These are phyloP conservation scores for Cairneyella variabilis DNA, from an alignment of 495 filamentous ascomycete species.

Conservation along the genomic window DNA sequence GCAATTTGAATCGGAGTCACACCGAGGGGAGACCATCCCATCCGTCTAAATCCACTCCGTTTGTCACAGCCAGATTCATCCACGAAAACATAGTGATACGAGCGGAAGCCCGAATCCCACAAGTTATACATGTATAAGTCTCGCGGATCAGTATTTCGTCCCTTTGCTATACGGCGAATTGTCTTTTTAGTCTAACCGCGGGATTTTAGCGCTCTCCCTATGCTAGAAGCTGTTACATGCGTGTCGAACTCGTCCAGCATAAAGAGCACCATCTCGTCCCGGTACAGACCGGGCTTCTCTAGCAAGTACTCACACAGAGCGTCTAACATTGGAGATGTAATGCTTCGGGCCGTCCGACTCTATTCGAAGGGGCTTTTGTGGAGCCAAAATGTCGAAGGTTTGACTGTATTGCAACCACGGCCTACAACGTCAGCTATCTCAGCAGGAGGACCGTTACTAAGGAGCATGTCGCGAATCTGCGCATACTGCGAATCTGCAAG, in stretches of 20 bases:
- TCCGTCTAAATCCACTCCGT: constrained; percentile 26
- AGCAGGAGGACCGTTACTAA: constrained; percentile 15
- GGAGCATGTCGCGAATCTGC: constrained; percentile 18
- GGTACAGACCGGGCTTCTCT: constrained; percentile 32
- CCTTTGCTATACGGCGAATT: constrained; percentile 29
- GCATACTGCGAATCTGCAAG: constrained; percentile 19
- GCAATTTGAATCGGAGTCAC: constrained; percentile 33
- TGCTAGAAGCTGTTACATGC: constrained; percentile 22
- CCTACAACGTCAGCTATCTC: constrained; percentile 14
- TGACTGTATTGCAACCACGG: constrained; percentile 12
- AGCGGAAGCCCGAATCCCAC: constrained; percentile 28
- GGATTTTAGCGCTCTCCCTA: constrained; percentile 26
- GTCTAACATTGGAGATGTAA: constrained; percentile 21
- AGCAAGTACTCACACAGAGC: constrained; percentile 30
- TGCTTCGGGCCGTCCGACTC: constrained; percentile 9
- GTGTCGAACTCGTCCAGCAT: constrained; percentile 32
- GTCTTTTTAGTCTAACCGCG: constrained; percentile 31
- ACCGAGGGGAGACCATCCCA: constrained; percentile 32
- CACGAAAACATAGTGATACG: constrained; percentile 33
- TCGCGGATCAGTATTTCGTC: constrained; percentile 31
- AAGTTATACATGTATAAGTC: constrained; percentile 33
- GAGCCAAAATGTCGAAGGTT: constrained; percentile 17
- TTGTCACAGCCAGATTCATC: constrained; percentile 34
- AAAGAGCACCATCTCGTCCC: constrained; percentile 34
- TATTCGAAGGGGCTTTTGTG: constrained; percentile 18